These are phyloP conservation scores for Tuber calosporum DNA, from an alignment of 495 filamentous ascomycete genomes.

Conservation along the genomic window DNA sequence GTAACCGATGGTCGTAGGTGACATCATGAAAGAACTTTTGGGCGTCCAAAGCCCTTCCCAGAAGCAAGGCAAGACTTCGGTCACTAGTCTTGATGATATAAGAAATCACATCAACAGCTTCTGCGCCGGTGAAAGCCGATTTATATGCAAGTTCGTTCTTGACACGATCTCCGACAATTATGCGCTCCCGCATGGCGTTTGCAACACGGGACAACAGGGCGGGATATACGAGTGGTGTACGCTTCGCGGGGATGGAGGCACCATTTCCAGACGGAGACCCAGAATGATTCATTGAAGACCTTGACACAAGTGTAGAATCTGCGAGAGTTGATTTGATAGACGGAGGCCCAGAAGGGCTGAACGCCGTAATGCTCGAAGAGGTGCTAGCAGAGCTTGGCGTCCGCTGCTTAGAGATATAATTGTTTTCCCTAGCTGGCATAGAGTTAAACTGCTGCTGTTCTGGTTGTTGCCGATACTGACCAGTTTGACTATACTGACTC, in stretches of 20 bases:
- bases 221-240: constrained; percentile 74
- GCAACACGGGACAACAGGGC: constrained; percentile 85
- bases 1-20: constrained; percentile 89
- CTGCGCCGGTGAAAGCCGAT: constrained; percentile 86
- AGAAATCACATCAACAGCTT: constrained; percentile 89
- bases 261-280: constrained; percentile 18
- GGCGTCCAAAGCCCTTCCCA: constrained; percentile 91
- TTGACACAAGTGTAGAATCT: constrained; percentile 24
- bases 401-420: constrained; percentile 36
- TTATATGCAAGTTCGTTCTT: constrained; percentile 98
- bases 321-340: constrained; percentile 32
- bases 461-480: constrained; percentile 36
- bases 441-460: constrained; percentile 37
- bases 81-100: constrained; percentile 96
- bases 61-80: constrained; percentile 82
- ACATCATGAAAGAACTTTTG: constrained; percentile 99
- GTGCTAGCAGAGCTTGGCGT: constrained; percentile 41
- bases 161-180: constrained; percentile 71
- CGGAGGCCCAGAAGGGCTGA: constrained; percentile 26
- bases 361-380: constrained; percentile 36
- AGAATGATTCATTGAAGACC: constrained; percentile 35
- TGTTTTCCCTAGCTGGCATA: constrained; percentile 37
- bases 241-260: constrained; percentile 43
- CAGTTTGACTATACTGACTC: constrained; percentile 53
- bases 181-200: constrained; percentile 79